Evolutionary conservation across 2,329 filamentous ascomycete genomes (phyloP).

Genomic region (Talaromyces sp.): DNA sequence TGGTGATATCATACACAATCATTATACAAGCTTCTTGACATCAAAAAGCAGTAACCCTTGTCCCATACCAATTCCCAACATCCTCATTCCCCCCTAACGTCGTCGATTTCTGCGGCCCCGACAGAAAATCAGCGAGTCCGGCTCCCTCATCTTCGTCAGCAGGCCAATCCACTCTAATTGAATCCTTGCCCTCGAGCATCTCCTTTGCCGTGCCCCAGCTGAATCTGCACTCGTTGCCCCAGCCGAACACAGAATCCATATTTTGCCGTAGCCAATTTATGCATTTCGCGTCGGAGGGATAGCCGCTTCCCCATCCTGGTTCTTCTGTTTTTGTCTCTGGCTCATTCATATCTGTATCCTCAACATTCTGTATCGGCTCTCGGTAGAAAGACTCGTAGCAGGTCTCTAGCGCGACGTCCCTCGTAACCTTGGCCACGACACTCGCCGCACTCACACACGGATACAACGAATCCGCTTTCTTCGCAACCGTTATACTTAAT

Average conservation of each 20-base stretch:
- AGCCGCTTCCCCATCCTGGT: slow-evolving; percentile 81
- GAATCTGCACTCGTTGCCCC: slow-evolving; percentile 88
- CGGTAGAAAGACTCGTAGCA: slow-evolving; percentile 59
- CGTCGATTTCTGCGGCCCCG: slow-evolving; percentile 27
- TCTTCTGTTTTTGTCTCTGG: slow-evolving; percentile 21
- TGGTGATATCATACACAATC: slow-evolving; percentile 19
- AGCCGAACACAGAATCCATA: slow-evolving; percentile 92
- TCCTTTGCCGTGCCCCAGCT: slow-evolving; percentile 96
- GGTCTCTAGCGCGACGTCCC: slow-evolving; percentile 82
- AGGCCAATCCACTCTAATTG: slow-evolving; percentile 80
- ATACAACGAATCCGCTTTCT: slow-evolving; percentile 90
- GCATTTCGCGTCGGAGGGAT: slow-evolving; percentile 82
- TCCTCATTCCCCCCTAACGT: slow-evolving; percentile 62
- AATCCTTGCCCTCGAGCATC: slow-evolving; percentile 74
- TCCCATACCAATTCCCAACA: slow-evolving; percentile 77
- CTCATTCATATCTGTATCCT: slow-evolving; percentile 20
- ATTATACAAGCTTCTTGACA: slow-evolving; percentile 9
- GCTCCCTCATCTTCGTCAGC: slow-evolving; percentile 66
- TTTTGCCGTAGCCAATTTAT: slow-evolving; percentile 76
- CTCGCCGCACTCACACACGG: slow-evolving; percentile 91
- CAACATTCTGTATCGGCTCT: slow-evolving; percentile 19
- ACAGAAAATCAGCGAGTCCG: slow-evolving; percentile 75
- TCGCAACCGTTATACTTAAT: slow-evolving; percentile 69
- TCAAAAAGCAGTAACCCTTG: slow-evolving; percentile 66
- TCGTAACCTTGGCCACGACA: slow-evolving; percentile 92